Base-by-base conservation (phyloP, 2,329 filamentous ascomycete species). In the Rhinocladiella similis region DNA sequence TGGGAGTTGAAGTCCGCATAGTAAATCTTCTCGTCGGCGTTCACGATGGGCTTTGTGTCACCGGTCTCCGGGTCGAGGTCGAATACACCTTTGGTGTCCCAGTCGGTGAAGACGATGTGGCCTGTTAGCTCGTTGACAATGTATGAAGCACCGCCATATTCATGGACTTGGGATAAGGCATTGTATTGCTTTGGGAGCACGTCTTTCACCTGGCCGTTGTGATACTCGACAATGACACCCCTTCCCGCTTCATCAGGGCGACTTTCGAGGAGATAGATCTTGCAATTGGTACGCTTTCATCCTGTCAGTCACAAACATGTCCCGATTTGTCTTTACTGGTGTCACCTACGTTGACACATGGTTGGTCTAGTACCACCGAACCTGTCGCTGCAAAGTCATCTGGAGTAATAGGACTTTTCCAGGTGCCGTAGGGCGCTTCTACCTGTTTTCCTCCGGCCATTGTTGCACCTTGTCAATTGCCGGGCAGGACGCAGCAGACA, bases 101-200 rank as follows among this genome's bases (percentile, higher is more conserved):
- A 66, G 53, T 81, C 75, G 10, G 75, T 74, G 59, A 83, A 81
- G 38, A 82, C 68, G 47, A 83, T 68, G 25, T 62, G 52, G 2
- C 72, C 73, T 50, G 76, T 70, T 0, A 64, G 63, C 1, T 75
- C 60, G 5, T 61, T 62, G 38, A 78, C 65, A 2, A 71, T 72
- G 47, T 77, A 76, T 0, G 78, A 68, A 2, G 73, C 73, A 10
- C 80, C 80, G 1, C 81, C 81, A 50, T 83, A 82, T 58, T 81
- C 80, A 57, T 83, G 80, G 14, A 83, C 75, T 1, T 66, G 71
- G 22, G 76, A 79, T 43, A 70, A 67, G 3, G 74, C 78, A 56
- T 72, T 78, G 61, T 76, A 77, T 0, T 73, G 66, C 2, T 63
- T 63, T 0, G 79, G 77, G 10, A 83, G 68, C 1, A 80, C 65